Conservation (phyloP, 2,329 filamentous ascomycete genomes). For the Fusarium annulatum region DNA sequence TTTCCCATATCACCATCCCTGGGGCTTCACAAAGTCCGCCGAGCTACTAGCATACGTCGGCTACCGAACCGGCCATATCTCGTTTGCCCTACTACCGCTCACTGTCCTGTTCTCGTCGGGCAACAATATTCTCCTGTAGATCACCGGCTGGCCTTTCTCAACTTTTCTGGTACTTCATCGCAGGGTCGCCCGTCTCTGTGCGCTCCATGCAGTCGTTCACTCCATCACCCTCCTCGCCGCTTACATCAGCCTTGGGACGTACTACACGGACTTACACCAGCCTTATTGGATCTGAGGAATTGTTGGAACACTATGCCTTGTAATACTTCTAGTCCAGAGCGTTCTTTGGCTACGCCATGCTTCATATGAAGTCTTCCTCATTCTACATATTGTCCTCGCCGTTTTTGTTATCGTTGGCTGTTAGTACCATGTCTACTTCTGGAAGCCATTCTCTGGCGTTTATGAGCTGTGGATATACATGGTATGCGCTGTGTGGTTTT, state of each 20-base stretch:
- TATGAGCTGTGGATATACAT: background rate
- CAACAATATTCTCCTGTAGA: background rate
- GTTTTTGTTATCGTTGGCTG: background rate
- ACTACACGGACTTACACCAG: background rate
- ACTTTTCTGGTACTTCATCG: background rate
- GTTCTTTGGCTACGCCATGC: rapidly evolving
- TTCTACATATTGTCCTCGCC: background rate
- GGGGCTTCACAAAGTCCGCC: background rate
- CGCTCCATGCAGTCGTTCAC: background rate
- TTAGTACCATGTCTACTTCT: background rate
- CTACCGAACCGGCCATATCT: background rate
- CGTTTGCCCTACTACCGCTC: background rate
- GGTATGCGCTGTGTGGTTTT: background rate
- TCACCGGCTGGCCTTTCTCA: background rate
- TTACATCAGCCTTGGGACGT: rapidly evolving
- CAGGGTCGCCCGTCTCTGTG: background rate
- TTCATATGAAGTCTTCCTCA: background rate
- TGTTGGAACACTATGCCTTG: background rate
- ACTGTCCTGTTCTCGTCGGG: background rate
- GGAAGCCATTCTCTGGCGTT: background rate
- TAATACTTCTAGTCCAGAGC: rapidly evolving
- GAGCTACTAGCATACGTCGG: background rate
- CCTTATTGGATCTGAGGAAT: background rate
- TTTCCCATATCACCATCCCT: rapidly evolving
- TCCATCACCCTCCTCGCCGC: background rate